Evolutionary conservation across 345 rosid genomes (phyloP).

Genomic region (Murraya paniculata): DNA sequence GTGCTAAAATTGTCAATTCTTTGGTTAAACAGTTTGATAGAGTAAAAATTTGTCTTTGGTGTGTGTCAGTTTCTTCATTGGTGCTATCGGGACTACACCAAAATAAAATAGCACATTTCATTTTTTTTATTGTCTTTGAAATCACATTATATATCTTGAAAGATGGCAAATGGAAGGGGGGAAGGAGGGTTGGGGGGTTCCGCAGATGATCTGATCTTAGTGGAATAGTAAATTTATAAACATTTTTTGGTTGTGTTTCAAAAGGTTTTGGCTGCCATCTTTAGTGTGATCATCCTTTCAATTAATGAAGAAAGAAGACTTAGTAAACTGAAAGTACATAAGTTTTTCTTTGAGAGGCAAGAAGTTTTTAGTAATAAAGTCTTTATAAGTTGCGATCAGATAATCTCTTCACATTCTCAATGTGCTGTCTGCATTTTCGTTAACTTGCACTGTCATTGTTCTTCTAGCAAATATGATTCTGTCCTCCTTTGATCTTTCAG

Average conservation of each 20-base stretch:
- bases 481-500: neutral
- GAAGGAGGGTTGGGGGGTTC: neutral
- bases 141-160: neutral
- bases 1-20: neutral
- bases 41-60: neutral
- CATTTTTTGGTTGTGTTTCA: neutral
- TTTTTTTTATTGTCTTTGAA: neutral
- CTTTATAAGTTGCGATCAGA: neutral
- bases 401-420: neutral
- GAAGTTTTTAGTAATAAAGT: too few relatives aligned
- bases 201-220: neutral
- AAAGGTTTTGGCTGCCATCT: neutral
- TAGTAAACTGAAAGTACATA: too few relatives aligned
- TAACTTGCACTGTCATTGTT: neutral
- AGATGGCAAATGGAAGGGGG: neutral
- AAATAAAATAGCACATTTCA: neutral
- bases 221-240: neutral
- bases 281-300: too few relatives aligned
- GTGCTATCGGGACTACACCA: neutral
- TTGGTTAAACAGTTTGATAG: neutral
- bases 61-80: neutral
- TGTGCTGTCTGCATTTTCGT: neutral
- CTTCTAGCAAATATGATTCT: conserved; percentile 1
- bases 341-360: too few relatives aligned
- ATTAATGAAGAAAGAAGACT: too few relatives aligned